A percentile compares a stretch with the other conserved stretches of the same genome.
Conservation (phyloP, 2,329 filamentous ascomycete genomes). For the Coleophoma crateriformis region DNA sequence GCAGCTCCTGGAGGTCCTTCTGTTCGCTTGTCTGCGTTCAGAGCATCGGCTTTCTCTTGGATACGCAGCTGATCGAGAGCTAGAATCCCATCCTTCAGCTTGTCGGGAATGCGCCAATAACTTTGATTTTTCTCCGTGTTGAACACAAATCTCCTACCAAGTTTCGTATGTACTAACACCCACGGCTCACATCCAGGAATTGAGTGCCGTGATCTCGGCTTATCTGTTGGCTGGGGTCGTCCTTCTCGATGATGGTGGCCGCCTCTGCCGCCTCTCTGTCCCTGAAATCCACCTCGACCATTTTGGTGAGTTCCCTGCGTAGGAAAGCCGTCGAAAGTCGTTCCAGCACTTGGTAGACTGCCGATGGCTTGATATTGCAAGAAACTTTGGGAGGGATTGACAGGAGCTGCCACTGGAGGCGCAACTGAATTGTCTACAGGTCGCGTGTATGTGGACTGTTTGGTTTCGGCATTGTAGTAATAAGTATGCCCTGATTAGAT, state of each 20-base stretch:
- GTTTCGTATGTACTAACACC: constrained; percentile 89
- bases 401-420: constrained; percentile 12
- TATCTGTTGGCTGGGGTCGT: constrained; percentile 65
- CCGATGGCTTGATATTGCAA: constrained; percentile 35
- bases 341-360: constrained; percentile 28
- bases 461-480: constrained; percentile 78
- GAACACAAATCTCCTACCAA: constrained; percentile 84
- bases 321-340: constrained; percentile 22
- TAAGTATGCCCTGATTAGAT: constrained; percentile 64
- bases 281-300: constrained; percentile 33
- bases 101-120: constrained; percentile 90
- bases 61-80: constrained; percentile 69
- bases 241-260: constrained; percentile 38
- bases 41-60: constrained; percentile 44
- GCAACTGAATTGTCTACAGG: constrained; percentile 41
- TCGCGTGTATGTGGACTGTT: constrained; percentile 81
- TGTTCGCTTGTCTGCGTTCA: constrained; percentile 22
- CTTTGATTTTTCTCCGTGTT: constrained; percentile 82
- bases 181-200: constrained; percentile 84
- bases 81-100: constrained; percentile 73
- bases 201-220: constrained; percentile 70
- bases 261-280: constrained; percentile 42
- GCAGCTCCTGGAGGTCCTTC: constrained; percentile 22
- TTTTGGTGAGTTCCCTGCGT: constrained; percentile 17
- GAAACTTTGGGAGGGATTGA: constrained; percentile 31